phyloP scores from a whole-genome alignment of 2,329 filamentous ascomycete species.

The Ophiostoma quercus region DNA sequence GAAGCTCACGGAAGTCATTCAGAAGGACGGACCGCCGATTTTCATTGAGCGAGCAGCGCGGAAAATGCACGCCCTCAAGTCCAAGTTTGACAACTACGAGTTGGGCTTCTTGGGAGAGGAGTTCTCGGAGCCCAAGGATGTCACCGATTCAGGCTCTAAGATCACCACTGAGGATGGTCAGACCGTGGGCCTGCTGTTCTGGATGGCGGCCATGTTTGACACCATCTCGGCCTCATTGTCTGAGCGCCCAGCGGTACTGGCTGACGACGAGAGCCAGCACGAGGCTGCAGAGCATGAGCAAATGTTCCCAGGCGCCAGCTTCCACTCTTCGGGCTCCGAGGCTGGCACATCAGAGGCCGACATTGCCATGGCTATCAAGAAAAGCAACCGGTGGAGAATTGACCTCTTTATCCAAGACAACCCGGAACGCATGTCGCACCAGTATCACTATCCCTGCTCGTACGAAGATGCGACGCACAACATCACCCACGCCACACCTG shows the following conservation, averaged over 20 bases:
- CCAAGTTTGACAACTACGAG: constrained; percentile 32
- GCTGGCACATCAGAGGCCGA: not conserved
- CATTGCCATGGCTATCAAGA: not conserved
- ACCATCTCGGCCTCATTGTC: constrained; percentile 52
- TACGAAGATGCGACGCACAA: constrained; percentile 47
- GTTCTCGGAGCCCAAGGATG: not conserved
- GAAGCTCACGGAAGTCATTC: constrained; percentile 26
- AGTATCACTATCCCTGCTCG: constrained; percentile 49
- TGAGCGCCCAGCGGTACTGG: constrained; percentile 36
- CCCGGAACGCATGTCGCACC: constrained; percentile 26
- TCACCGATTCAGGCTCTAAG: not conserved
- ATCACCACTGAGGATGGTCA: constrained; percentile 31
- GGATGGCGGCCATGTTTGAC: constrained; percentile 56
- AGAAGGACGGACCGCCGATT: constrained; percentile 33
- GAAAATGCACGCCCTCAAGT: constrained; percentile 39
- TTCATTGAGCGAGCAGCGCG: constrained; percentile 38
- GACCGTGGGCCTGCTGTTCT: constrained; percentile 52
- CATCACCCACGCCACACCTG: constrained; percentile 49
- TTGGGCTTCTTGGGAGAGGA: constrained; percentile 18
- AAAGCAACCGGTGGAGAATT: constrained; percentile 31
- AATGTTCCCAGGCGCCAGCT: constrained; percentile 24
- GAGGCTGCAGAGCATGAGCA: constrained; percentile 30
- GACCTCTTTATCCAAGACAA: constrained; percentile 37
- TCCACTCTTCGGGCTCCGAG: constrained; percentile 1
- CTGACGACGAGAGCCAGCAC: constrained; percentile 40